Evolutionary conservation across 192 early-diverging fungal genomes (phyloP).

Genomic region (Gaertneriomyces sp.): DNA sequence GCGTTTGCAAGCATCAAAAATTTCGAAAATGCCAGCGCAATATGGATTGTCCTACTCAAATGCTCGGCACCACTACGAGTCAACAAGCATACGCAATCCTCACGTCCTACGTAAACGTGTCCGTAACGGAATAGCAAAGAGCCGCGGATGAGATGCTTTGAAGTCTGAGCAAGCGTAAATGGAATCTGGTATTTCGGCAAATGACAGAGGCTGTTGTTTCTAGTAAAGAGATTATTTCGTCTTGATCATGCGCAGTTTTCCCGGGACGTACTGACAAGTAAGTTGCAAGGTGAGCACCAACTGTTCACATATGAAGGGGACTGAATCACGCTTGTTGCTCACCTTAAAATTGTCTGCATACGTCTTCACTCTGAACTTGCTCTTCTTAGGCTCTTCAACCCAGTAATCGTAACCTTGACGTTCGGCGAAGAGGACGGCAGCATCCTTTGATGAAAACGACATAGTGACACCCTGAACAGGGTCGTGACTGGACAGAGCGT

Average conservation of each 20-base stretch:
- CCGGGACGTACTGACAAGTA: constrained; percentile 56
- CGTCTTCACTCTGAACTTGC: constrained; percentile 70
- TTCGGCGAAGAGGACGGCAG: constrained; percentile 91
- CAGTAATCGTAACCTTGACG: constrained; percentile 91
- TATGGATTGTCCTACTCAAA: too few species aligned
- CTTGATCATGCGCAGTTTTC: constrained; percentile 74
- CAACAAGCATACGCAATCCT: too few species aligned
- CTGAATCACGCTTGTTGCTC: background rate
- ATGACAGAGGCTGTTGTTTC: too few species aligned
- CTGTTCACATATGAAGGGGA: background rate
- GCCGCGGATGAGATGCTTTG: too few species aligned
- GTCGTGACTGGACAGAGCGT: constrained; percentile 60
- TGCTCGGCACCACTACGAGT: too few species aligned
- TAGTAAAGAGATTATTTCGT: constrained; percentile 63
- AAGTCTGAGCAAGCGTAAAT: too few species aligned
- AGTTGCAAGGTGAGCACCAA: background rate
- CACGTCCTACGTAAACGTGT: too few species aligned
- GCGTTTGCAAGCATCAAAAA: too few species aligned
- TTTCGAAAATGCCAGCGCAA: too few species aligned
- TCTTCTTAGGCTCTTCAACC: constrained; percentile 87
- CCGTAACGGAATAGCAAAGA: too few species aligned
- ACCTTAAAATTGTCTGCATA: constrained; percentile 92
- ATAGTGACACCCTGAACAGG: constrained; percentile 73
- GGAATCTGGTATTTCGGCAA: too few species aligned
- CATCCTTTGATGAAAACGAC: constrained; percentile 83